Conservation (phyloP, 371 early-diverging fungal species). For the Mucor lusitanicus region DNA sequence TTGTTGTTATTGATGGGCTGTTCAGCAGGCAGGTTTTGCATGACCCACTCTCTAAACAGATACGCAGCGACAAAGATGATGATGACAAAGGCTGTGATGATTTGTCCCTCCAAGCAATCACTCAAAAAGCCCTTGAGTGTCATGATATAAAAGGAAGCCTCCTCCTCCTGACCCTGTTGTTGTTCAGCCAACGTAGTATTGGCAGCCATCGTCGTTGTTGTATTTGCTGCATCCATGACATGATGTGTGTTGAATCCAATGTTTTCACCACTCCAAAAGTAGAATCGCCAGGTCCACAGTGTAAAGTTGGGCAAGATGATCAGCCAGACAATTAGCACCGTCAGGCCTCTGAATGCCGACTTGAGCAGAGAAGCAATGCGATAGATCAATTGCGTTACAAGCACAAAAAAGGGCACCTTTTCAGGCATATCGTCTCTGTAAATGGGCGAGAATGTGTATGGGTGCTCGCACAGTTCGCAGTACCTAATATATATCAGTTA, state of each 20-base stretch:
- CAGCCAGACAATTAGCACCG: constrained; percentile 75
- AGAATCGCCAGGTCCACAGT: constrained; percentile 78
- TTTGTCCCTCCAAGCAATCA: constrained; percentile 84
- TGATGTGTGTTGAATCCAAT: constrained; percentile 19
- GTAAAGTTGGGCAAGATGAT: constrained; percentile 77
- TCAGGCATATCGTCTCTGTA: constrained; percentile 74
- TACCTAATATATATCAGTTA: constrained; percentile 37
- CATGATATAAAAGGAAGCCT: background rate
- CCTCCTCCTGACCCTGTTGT: background rate
- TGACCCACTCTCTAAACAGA: constrained; percentile 82
- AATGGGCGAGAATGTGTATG: constrained; percentile 79
- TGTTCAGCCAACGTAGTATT: background rate
- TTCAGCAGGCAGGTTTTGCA: constrained; percentile 62
- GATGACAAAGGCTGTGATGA: constrained; percentile 71
- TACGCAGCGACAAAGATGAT: constrained; percentile 74
- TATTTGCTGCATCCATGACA: background rate
- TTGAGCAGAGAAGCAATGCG: constrained; percentile 39
- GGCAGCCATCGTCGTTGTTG: background rate
- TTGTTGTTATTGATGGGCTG: background rate
- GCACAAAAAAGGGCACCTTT: constrained; percentile 55
- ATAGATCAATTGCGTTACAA: constrained; percentile 50
- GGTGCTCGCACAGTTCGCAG: constrained; percentile 89
- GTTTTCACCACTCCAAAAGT: constrained; percentile 71
- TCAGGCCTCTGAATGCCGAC: constrained; percentile 36
- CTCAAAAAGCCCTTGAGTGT: constrained; percentile 55